Conservation (phyloP, 2,329 filamentous ascomycete genomes). For the Neonectria sp. region DNA sequence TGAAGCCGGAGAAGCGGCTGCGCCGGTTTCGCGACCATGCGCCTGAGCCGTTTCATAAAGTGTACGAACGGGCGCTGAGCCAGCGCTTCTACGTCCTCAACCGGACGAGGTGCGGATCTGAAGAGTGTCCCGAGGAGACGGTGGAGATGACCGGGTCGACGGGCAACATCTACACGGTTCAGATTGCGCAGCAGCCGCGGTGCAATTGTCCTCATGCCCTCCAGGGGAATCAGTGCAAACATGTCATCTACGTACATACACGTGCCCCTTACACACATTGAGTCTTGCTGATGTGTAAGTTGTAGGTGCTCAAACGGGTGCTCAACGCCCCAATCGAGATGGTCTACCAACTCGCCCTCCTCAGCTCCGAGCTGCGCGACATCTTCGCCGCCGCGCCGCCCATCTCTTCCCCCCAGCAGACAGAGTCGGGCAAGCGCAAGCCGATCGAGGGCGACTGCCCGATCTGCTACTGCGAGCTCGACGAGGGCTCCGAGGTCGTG, state of each 20-base stretch:
- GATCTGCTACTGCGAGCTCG: slow-evolving; percentile 69
- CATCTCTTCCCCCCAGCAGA: slow-evolving; percentile 55
- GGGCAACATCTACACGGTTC: slow-evolving; percentile 75
- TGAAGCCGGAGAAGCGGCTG: slow-evolving; percentile 53
- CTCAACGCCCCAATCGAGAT: slow-evolving; percentile 70
- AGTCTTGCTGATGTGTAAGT: background rate
- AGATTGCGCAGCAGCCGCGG: slow-evolving; percentile 64
- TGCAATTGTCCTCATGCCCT: slow-evolving; percentile 71
- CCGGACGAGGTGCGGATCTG: slow-evolving; percentile 54
- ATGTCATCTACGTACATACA: slow-evolving; percentile 69
- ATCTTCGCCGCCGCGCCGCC: slow-evolving; percentile 71
- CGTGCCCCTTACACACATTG: accelerated
- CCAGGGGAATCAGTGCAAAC: slow-evolving; percentile 75
- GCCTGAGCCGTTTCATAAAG: slow-evolving; percentile 53
- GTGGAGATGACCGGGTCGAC: slow-evolving; percentile 75
- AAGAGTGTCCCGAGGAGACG: slow-evolving; percentile 62
- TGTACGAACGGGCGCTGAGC: slow-evolving; percentile 57
- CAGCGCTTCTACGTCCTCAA: slow-evolving; percentile 65
- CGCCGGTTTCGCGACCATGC: slow-evolving; percentile 52
- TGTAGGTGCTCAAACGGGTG: slow-evolving; percentile 69
- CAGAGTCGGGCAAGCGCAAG: slow-evolving; percentile 59
- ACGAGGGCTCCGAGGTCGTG: slow-evolving; percentile 54
- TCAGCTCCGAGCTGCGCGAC: slow-evolving; percentile 70
- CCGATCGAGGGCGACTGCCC: slow-evolving; percentile 69
- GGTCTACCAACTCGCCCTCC: slow-evolving; percentile 74